phyloP scores from a whole-genome alignment of 2,329 filamentous ascomycete species.

The Fusarium sp. region DNA sequence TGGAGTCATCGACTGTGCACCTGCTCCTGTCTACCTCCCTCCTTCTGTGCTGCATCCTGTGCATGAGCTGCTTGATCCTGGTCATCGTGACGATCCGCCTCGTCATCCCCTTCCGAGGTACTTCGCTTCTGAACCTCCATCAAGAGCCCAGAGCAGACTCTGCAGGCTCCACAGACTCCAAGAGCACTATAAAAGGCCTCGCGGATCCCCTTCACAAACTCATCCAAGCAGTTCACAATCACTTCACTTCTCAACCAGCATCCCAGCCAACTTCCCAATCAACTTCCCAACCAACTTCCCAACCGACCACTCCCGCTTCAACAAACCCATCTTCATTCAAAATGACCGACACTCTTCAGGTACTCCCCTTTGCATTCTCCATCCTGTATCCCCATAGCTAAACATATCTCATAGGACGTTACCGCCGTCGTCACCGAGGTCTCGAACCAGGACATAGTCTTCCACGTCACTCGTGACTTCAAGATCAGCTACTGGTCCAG shows the following conservation, averaged over 20 bases:
- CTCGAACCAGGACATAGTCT: background rate
- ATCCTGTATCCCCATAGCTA: background rate
- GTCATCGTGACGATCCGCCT: background rate
- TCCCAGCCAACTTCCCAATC: background rate
- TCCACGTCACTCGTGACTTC: background rate
- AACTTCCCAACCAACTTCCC: background rate
- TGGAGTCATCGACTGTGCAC: background rate
- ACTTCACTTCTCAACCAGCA: background rate
- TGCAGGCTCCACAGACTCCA: background rate
- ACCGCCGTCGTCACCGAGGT: background rate
- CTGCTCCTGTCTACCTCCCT: background rate
- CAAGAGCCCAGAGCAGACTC: background rate
- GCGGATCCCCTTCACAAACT: background rate
- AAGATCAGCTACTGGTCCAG: background rate
- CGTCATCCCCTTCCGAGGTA: background rate
- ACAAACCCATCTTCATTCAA: background rate
- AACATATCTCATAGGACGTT: background rate
- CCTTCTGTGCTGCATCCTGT: background rate
- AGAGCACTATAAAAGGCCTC: background rate
- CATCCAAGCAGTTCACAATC: slow-evolving; percentile 1
- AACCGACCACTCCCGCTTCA: background rate
- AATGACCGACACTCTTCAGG: background rate
- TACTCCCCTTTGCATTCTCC: background rate
- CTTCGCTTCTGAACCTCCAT: background rate
- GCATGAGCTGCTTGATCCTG: background rate